Base-by-base conservation (phyloP, 1,284 basidiomycete genomes). In the Ceratobasidium sp. region DNA sequence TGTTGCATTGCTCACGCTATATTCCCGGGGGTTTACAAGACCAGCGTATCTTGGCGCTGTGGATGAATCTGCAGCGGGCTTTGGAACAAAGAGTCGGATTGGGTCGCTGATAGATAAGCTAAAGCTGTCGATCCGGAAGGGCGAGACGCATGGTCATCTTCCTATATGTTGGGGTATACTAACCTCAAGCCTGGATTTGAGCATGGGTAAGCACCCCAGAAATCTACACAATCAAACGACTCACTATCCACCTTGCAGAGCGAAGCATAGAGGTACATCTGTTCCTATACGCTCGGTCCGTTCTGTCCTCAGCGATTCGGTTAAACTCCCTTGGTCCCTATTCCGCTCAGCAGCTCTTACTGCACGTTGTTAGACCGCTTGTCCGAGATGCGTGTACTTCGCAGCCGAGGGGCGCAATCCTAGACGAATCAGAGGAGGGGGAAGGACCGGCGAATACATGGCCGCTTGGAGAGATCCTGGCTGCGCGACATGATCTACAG, bases 321-420 rank as follows among this genome's bases (percentile, higher is more conserved):
- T 87, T 99, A 79, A 99, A 99, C 83, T 89, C 90, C 26, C 87
- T 99, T 75, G 97, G 98, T 0, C 98, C 98, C 0, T 99, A 99
- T 83, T 89, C 90, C 42, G 90, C 97, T 0, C 97, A 99, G 79
- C 94, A 96, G 79, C 84, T 98, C 5, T 87, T 99, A 8, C 85
- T 96, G 26, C 92, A 94, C 80, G 87, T 90, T 26, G 86, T 95
- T 15, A 86, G 88, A 13, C 86, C 88, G 0, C 83, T 96, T 51
- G 89, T 97, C 28, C 88, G 89, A 83, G 84, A 63, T 75, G 84
- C 37, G 80, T 90, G 68, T 86, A 86, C 20, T 89, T 89, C 11
- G 84, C 86, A 26, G 47, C 31, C 60, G 75, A 49, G 20, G 11
- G 31, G 63, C 3, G 54, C 63, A 77, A 65, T 66, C 69, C 58